phyloP scores from a whole-genome alignment of 768 basidiomycete genomes.

The Mycena floridula region DNA sequence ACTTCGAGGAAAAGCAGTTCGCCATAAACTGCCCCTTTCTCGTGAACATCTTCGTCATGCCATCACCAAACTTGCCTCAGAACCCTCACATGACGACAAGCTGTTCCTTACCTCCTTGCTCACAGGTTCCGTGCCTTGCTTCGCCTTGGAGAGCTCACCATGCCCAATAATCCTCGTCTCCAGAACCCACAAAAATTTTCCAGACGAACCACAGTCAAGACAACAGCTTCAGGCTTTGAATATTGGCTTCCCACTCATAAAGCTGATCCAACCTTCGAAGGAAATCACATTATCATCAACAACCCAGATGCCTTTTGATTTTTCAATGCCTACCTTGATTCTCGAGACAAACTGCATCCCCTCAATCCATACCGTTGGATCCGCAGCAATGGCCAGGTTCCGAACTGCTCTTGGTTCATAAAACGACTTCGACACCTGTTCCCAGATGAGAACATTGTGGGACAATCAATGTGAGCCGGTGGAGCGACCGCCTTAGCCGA shows the following conservation, averaged over 20 bases:
- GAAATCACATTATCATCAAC: neutral
- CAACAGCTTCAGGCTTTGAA: too few relatives aligned
- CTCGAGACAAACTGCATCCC: slow-evolving; percentile 18
- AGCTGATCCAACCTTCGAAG: slow-evolving; percentile 22
- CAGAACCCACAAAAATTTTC: slow-evolving; percentile 13
- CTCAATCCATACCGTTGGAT: slow-evolving; percentile 28
- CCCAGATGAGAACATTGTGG: slow-evolving; percentile 1
- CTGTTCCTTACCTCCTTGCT: slow-evolving; percentile 3
- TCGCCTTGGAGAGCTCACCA: slow-evolving; percentile 22
- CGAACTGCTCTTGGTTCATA: slow-evolving; percentile 29
- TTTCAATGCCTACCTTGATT: slow-evolving; percentile 17
- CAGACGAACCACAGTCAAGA: slow-evolving; percentile 7
- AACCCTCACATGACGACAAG: neutral
- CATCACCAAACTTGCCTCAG: neutral
- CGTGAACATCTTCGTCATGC: neutral
- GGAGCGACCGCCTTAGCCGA: slow-evolving; percentile 33
- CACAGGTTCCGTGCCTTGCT: slow-evolving; percentile 18
- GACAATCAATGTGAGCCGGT: slow-evolving; percentile 23
- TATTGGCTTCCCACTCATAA: slow-evolving; percentile 35
- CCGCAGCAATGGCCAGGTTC: slow-evolving; percentile 19
- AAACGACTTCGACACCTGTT: slow-evolving; percentile 18
- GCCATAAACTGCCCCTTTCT: slow-evolving; percentile 16
- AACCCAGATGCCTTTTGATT: neutral
- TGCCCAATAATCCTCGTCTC: slow-evolving; percentile 8
- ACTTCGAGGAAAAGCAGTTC: slow-evolving; percentile 4